Conservation (phyloP, 495 filamentous ascomycete genomes). For the Darksidea phi region DNA sequence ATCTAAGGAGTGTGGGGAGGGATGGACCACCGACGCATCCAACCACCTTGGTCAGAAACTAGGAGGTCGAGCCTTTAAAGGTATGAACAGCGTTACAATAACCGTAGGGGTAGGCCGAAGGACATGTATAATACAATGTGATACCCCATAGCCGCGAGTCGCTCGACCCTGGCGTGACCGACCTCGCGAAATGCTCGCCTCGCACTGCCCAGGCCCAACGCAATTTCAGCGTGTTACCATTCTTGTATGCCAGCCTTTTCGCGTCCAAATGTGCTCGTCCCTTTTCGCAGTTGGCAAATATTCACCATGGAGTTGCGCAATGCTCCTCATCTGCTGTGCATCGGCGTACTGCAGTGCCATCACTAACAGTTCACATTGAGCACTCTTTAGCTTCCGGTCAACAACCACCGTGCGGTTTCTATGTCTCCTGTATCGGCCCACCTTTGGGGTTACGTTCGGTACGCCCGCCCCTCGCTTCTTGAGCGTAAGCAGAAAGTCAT, state of each 20-base stretch:
- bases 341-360: no score
- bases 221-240: no score
- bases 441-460: no score
- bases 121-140: slow-evolving; percentile 7
- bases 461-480: no score
- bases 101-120: not conserved
- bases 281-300: no score
- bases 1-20: slow-evolving; percentile 29
- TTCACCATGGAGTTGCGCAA: no score
- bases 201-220: not conserved
- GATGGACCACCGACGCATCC: slow-evolving; percentile 30
- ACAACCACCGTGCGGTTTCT: slow-evolving; percentile 1
- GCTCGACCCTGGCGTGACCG: not conserved
- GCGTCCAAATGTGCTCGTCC: no score
- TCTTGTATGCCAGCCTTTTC: no score
- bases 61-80: not conserved
- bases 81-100: not conserved
- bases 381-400: not conserved
- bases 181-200: not conserved
- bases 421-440: no score
- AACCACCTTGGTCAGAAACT: not conserved
- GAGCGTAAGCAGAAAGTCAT: slow-evolving; percentile 1
- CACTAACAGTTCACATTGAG: not conserved
- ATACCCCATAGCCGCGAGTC: not conserved
- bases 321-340: no score